Conservation (phyloP, 108 stramenopile species). For the Discostella stelligeroides region DNA sequence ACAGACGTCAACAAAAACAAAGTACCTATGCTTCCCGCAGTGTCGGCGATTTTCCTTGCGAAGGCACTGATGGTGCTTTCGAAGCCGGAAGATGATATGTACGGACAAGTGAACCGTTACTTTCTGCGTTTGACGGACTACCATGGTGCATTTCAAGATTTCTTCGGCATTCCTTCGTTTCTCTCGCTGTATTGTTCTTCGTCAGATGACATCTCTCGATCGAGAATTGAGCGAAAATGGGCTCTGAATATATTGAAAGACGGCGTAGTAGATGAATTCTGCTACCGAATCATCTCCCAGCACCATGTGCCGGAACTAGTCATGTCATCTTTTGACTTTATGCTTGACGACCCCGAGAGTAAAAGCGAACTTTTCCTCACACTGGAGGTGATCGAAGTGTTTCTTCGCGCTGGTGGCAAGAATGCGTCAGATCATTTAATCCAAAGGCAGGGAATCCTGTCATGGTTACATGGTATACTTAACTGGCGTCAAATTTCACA, state of each 20-base stretch:
- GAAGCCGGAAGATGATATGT: constrained; percentile 74
- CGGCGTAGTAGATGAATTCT: constrained; percentile 63
- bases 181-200: constrained; percentile 82
- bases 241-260: constrained; percentile 69
- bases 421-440: constrained; percentile 42
- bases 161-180: constrained; percentile 75
- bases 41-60: constrained; percentile 75
- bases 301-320: constrained; percentile 82
- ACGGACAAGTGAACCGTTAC: constrained; percentile 72
- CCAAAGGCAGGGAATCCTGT: constrained; percentile 47
- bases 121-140: constrained; percentile 67
- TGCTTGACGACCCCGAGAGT: constrained; percentile 26
- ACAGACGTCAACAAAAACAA: not conserved
- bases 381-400: constrained; percentile 33
- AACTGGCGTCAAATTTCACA: constrained; percentile 39
- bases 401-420: constrained; percentile 40
- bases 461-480: constrained; percentile 54
- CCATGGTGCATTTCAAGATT: constrained; percentile 84
- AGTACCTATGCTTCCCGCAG: constrained; percentile 59
- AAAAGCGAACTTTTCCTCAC: constrained; percentile 36
- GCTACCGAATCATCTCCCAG: constrained; percentile 61
- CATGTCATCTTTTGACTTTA: constrained; percentile 62
- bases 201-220: constrained; percentile 52
- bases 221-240: constrained; percentile 72
- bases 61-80: constrained; percentile 63